These are phyloP conservation scores for Triticum turgidum DNA, from an alignment of 176 grass and related monocot species.

Conservation along the genomic window DNA sequence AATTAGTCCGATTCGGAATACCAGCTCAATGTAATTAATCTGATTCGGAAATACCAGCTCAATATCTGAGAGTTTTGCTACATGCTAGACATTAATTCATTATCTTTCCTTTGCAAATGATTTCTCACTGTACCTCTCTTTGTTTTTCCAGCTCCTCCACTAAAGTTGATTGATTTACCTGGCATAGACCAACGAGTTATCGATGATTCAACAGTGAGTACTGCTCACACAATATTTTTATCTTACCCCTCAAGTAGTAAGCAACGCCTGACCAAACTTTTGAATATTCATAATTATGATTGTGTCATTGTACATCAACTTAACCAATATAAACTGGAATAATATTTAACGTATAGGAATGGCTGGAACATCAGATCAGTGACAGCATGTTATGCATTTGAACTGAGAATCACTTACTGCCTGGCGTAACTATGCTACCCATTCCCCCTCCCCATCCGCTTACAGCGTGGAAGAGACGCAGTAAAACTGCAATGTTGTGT, in stretches of 20 bases:
- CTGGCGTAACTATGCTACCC: background rate
- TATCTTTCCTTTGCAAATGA: slow-evolving; percentile 3
- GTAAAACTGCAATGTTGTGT: background rate
- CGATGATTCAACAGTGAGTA: slow-evolving; percentile 82
- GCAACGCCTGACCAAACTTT: background rate
- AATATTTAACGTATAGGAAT: slow-evolving; percentile 9
- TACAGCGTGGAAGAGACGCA: background rate
- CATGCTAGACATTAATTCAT: background rate
- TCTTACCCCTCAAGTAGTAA: slow-evolving; percentile 3
- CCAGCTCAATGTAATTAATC: background rate
- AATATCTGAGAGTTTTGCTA: background rate
- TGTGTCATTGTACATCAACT: background rate
- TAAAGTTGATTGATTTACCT: slow-evolving; percentile 98
- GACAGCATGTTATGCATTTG: background rate
- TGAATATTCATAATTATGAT: background rate
- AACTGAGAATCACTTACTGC: background rate
- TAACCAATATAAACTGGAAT: background rate
- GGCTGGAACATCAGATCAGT: background rate
- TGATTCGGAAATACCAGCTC: background rate
- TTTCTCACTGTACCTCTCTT: slow-evolving; percentile 18
- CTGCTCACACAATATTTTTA: background rate
- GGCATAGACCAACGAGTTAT: slow-evolving; percentile 91
- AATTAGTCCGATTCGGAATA: background rate
- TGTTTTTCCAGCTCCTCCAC: slow-evolving; percentile 72
- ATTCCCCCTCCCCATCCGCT: background rate